Percentiles rank a stretch among this genome's conserved stretches.
These are phyloP conservation scores for Lanmaoa rubissima DNA, from an alignment of 768 basidiomycete species.

Conservation along the genomic window DNA sequence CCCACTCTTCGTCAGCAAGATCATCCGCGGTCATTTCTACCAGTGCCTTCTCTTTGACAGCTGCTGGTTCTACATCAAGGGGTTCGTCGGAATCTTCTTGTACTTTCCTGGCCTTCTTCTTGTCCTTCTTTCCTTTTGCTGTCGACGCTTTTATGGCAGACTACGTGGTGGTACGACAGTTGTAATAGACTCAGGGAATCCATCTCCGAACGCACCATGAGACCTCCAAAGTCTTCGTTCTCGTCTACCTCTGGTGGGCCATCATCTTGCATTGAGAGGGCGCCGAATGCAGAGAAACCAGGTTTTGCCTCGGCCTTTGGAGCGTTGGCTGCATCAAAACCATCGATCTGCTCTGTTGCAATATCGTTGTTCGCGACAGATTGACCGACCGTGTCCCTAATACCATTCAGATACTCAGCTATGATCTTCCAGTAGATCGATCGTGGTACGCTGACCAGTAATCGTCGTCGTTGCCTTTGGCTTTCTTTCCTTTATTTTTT, in stretches of 20 bases:
- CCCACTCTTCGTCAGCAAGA: slow-evolving; percentile 73
- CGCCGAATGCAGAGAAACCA: slow-evolving; percentile 53
- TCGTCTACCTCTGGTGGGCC: slow-evolving; percentile 48
- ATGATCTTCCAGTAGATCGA: slow-evolving; percentile 16
- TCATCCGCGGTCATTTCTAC: slow-evolving; percentile 66
- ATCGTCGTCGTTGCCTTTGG: slow-evolving; percentile 73
- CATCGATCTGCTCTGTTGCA: slow-evolving; percentile 27
- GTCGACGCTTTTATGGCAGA: slow-evolving; percentile 60
- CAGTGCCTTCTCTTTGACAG: slow-evolving; percentile 37
- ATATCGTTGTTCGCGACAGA: slow-evolving; percentile 44
- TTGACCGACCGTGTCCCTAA: slow-evolving; percentile 67
- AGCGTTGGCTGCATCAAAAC: slow-evolving; percentile 44
- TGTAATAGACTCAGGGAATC: neutral
- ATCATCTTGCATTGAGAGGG: slow-evolving; percentile 42
- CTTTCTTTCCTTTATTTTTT: slow-evolving; percentile 85
- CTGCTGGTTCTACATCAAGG: slow-evolving; percentile 24
- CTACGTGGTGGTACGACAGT: slow-evolving; percentile 33
- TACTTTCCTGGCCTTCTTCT: slow-evolving; percentile 45
- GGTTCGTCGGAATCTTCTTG: slow-evolving; percentile 33
- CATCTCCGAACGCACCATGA: slow-evolving; percentile 57
- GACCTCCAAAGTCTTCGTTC: slow-evolving; percentile 68
- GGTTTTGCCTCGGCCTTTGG: slow-evolving; percentile 30
- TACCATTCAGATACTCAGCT: slow-evolving; percentile 13
- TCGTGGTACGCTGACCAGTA: slow-evolving; percentile 58
- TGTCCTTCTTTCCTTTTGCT: slow-evolving; percentile 52